A percentile compares a stretch with the other conserved stretches of the same genome.
Conservation (phyloP, 768 basidiomycete species). For the Suillus americanus region DNA sequence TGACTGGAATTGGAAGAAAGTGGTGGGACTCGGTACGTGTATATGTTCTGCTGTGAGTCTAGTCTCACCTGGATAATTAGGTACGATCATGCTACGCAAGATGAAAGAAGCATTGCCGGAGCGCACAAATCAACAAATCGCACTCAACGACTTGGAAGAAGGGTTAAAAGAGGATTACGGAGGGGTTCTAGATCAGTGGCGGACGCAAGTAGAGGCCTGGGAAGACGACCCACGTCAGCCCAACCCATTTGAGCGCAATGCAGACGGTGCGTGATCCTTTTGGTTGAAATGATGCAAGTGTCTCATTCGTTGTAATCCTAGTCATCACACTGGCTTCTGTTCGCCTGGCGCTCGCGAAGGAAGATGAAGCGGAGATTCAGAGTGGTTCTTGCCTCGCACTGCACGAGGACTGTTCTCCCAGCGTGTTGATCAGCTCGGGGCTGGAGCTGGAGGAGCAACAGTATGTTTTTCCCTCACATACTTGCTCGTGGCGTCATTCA, state of each 20-base stretch:
- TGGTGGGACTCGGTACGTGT: too few species aligned
- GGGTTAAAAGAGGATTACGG: neutral
- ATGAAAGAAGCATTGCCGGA: neutral
- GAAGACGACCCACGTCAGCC: neutral
- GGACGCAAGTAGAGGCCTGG: neutral
- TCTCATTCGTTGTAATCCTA: too few species aligned
- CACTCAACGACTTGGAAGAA: slow-evolving; percentile 24
- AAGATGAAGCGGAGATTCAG: neutral
- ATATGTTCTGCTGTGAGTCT: too few species aligned
- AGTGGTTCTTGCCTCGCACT: neutral
- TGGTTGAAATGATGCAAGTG: too few species aligned
- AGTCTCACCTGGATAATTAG: too few species aligned
- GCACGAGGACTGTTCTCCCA: neutral
- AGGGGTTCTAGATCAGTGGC: neutral
- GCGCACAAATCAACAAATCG: neutral
- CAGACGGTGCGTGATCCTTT: neutral
- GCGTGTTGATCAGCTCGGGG: neutral
- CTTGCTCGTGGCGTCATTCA: too few species aligned
- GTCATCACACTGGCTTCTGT: neutral
- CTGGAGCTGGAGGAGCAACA: neutral
- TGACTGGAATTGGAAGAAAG: too few species aligned
- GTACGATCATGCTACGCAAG: too few species aligned
- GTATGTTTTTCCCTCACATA: too few species aligned
- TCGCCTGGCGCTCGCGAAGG: neutral
- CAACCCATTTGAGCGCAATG: neutral